These are phyloP conservation scores for Polytrichum commune DNA, from an alignment of 225 moss, liverwort and hornwort genomes.

Conservation along the genomic window DNA sequence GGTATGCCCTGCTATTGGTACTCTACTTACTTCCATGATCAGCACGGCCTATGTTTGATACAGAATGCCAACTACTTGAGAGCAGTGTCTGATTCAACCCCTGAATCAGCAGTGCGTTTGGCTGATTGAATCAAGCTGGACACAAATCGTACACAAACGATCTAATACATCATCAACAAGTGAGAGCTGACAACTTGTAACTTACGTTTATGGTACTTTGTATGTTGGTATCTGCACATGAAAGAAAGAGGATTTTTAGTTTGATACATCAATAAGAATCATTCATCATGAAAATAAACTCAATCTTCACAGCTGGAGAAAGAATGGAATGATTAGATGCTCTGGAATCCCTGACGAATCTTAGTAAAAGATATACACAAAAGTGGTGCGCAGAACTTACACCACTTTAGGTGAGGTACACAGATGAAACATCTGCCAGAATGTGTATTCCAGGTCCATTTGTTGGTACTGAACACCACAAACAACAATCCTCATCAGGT, in stretches of 20 bases:
- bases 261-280: neutral
- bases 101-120: neutral
- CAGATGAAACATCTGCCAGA: constrained; percentile 99
- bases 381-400: constrained; percentile 41
- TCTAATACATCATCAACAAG: too few species aligned
- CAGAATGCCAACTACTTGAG: too few species aligned
- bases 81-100: neutral
- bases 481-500: constrained; percentile 23
- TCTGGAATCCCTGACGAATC: too few species aligned
- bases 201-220: constrained; percentile 98
- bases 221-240: constrained; percentile 84
- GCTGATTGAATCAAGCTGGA: too few species aligned
- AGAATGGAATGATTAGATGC: too few species aligned
- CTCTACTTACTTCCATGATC: too few species aligned
- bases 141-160: too few species aligned
- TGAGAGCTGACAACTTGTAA: constrained; percentile 1
- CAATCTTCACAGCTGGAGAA: too few species aligned
- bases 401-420: constrained; percentile 99
- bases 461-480: constrained; percentile 79
- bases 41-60: too few species aligned
- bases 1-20: too few species aligned
- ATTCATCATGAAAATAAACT: neutral
- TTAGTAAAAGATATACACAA: neutral
- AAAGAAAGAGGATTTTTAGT: neutral
- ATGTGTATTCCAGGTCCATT: constrained; percentile 99